Conservation (phyloP, 2,329 filamentous ascomycete genomes). For the Amauroascus verrucosus region DNA sequence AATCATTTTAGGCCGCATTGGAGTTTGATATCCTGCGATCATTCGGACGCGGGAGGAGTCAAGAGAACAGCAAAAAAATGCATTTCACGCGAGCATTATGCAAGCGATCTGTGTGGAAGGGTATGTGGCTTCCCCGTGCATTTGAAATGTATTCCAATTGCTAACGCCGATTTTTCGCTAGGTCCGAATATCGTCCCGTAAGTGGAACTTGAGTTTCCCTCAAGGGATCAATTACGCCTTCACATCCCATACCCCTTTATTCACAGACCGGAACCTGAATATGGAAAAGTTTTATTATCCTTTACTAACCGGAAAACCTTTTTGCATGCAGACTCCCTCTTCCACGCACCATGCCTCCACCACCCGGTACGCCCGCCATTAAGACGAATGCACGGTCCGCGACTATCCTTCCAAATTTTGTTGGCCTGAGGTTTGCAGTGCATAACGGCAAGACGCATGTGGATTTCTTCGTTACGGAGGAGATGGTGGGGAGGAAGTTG, state of each 20-base stretch:
- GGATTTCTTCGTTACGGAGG: conserved; percentile 75
- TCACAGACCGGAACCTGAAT: neutral
- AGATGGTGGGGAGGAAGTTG: conserved; percentile 93
- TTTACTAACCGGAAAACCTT: neutral
- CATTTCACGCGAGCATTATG: conserved; percentile 57
- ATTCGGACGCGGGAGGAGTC: neutral
- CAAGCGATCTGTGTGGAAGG: conserved; percentile 81
- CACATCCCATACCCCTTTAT: too few relatives aligned
- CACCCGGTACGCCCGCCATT: conserved; percentile 61
- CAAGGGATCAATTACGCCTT: neutral
- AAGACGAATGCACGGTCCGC: conserved; percentile 78
- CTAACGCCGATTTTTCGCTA: conserved; percentile 26
- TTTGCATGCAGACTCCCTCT: conserved; percentile 29
- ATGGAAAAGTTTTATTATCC: neutral
- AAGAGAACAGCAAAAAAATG: conserved; percentile 44
- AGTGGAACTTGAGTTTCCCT: conserved; percentile 27
- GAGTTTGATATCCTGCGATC: neutral
- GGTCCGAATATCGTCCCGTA: conserved; percentile 63
- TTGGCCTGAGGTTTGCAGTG: conserved; percentile 78
- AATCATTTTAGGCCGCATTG: neutral
- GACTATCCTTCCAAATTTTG: conserved; percentile 85
- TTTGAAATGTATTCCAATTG: neutral
- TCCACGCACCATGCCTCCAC: conserved; percentile 37
- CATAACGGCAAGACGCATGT: conserved; percentile 85
- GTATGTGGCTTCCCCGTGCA: conserved; percentile 36